Evolutionary conservation across 805 yeast species (phyloP), one percentile per base, ranked within the genome.

Genomic region (Alloascoidea africana): DNA sequence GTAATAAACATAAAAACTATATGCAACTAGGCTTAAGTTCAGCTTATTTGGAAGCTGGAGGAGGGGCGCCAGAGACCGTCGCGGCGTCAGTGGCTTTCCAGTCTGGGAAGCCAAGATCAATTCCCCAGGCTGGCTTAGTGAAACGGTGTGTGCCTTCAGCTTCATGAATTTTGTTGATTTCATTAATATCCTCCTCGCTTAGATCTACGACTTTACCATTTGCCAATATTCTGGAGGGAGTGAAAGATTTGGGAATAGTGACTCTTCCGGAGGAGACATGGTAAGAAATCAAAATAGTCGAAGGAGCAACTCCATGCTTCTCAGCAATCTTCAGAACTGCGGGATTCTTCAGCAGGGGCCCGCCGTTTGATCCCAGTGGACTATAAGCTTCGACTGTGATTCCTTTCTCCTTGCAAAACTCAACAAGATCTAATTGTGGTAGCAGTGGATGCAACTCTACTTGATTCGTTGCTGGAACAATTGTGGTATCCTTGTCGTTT

Each of bases 401-500:
- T 39, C 64, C 70, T 39, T 79, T 59, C 16, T 56, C 52, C 38
- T 62, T 56, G 54, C 74, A 65, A 57, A 53, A 75, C 18, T 68
- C 66, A 34, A 68, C 53, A 43, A 82, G 60, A 42, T 75, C 74
- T 6, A 54, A 59, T 53, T 80, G 87, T 27, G 83, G 83, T 39
- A 76, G 63, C 44, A 66, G 65, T 36, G 86, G 86, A 55, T 82
- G 91, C 39, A 73, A 56, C 59, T 83, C 93, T 41, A 78, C 64
- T 60, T 83, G 93, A 57, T 76, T 73, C 16, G 65, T 71, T 13
- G 70, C 84, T 6, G 94, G 94, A 14, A 62, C 65, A 34, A 70
- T 55, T 18, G 56, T 69, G 38, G 69, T 68, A 33, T 62, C 63
- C 8, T 56, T 55, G n/a, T 23, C 30, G 30, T 23, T 23, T 39